Base-by-base conservation (phyloP, 2,329 filamentous ascomycete genomes). In the Tolypocladium sp. region DNA sequence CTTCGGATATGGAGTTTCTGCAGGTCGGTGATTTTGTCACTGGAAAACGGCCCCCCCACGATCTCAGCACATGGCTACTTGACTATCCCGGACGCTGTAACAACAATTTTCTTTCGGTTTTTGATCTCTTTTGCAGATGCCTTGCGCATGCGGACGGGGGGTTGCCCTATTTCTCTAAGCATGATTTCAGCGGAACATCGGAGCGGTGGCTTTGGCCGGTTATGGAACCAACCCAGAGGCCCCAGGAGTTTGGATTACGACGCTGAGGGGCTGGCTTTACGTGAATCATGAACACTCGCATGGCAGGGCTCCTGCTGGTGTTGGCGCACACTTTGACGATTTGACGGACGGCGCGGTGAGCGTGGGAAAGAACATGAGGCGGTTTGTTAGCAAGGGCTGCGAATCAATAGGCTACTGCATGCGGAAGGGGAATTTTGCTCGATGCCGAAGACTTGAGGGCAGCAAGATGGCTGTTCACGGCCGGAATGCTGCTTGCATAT, bases 1-100 rank as follows among this genome's bases (percentile, higher is more conserved):
- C 49, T 52, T 35, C 30, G 30, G 30, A 22, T 35, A 7, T 13
- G 49, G 20, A 35, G 30, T 13, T 17, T 12, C 42, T 52, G 30
- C 49, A 33, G 30, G 20, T 5, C 7, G 49, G 15, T 33, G 27
- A 40, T 20, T 33, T 22, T 51, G 46, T 5, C 17, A 51, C 3
- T 2, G 3, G 25, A 30, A 33, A 15, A 20, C 3, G 3, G 46
- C 27, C 25, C 27, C 27, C 27, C 27, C 46, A 13, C 20, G 30
- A 53, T 35, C 20, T 35, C 30, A 53, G 30, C 49, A 35, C 20
- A 5, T 53, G 10, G 20, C 30, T 37, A 8, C 20, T 53, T 27
- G 49, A 53, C 10, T 13, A 35, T 53, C 30, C 49, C 63, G 62
- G 65, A 66, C 63, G 63, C 68, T 71, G 68, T 71, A 72, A 65